These are phyloP conservation scores for Trypanosoma congolense DNA, from an alignment of 208 protist species.

Conservation along the genomic window DNA sequence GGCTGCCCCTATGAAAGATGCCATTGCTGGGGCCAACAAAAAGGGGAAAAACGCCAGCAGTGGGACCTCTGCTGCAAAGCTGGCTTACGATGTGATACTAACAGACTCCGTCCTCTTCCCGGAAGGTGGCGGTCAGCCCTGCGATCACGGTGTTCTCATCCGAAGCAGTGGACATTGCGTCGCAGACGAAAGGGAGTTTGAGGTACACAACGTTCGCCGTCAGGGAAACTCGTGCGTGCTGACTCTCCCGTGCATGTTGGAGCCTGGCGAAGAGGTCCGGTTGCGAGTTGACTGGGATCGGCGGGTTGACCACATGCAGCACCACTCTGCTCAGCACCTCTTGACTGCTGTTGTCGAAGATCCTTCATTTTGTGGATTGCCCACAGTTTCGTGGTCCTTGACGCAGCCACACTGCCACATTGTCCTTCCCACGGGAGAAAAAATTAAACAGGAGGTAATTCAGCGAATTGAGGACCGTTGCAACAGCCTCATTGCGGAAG, in stretches of 20 bases:
- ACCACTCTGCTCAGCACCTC: constrained; percentile 90
- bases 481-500: constrained; percentile 51
- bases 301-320: constrained; percentile 90
- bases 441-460: constrained; percentile 47
- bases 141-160: constrained; percentile 60
- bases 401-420: constrained; percentile 71
- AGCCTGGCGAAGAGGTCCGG: constrained; percentile 42
- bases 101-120: constrained; percentile 85
- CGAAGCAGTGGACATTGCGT: neutral
- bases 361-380: constrained; percentile 35
- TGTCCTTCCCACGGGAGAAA: constrained; percentile 54
- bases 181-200: constrained; percentile 4
- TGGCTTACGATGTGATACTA: constrained; percentile 54
- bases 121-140: constrained; percentile 87
- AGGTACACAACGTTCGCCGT: constrained; percentile 36
- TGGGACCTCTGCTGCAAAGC: neutral
- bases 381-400: constrained; percentile 81
- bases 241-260: constrained; percentile 25
- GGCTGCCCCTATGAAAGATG: constrained; percentile 5
- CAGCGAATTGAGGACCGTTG: constrained; percentile 46
- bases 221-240: constrained; percentile 64
- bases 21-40: constrained; percentile 8
- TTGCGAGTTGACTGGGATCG: constrained; percentile 73
- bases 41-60: constrained; percentile 28
- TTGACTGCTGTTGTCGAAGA: constrained; percentile 71